Base-by-base conservation (phyloP, 495 filamentous ascomycete species). In the Bryoglossum gracile region DNA sequence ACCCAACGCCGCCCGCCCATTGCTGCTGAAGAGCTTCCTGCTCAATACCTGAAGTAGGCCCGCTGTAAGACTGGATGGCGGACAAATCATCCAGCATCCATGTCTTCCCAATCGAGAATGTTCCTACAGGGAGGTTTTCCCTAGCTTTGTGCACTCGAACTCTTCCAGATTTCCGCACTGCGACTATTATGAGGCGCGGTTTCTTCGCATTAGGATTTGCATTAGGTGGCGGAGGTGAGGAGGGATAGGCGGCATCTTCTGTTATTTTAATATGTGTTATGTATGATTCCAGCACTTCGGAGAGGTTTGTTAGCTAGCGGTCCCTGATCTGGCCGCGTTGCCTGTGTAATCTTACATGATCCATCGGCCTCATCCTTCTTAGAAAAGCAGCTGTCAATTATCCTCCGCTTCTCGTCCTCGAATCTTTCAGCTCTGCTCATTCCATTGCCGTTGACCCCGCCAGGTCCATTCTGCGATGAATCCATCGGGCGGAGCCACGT, bases 101-200 rank as follows among this genome's bases (percentile, higher is more conserved):
- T 3, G 90, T 96, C 67, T 98, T 98, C 33, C 92, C 92, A 57
- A 98, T 96, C 5, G 92, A 96, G 66, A 95, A 98, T 3, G 86
- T 77, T 23, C 88, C 87, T n/a, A n/a, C n/a, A 67, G 96, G 94
- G 35, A 75, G 73, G 63, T 98, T 98, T 64, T 98, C 94, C 52
- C 94, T 81, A 41, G 87, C 89, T 65, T 98, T 98, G 71, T 97
- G 92, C 72, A 98, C 80, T 45, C 89, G 86, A 53, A 98, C 89
- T 49, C 89, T 78, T 40, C 91, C 91, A 0, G 91, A 94, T 54
- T 86, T 91, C 37, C 87, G 80, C 48, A 98, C 91, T 8, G 92
- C 83, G 51, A 97, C 80, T 51, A 98, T 85, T 51, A 98, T 94
- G 41, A 95, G 72, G 40, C 92, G 81, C 35, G 83, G 73, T 65